phyloP scores from a whole-genome alignment of 805 yeast species.

The Dipodascus albidus region DNA sequence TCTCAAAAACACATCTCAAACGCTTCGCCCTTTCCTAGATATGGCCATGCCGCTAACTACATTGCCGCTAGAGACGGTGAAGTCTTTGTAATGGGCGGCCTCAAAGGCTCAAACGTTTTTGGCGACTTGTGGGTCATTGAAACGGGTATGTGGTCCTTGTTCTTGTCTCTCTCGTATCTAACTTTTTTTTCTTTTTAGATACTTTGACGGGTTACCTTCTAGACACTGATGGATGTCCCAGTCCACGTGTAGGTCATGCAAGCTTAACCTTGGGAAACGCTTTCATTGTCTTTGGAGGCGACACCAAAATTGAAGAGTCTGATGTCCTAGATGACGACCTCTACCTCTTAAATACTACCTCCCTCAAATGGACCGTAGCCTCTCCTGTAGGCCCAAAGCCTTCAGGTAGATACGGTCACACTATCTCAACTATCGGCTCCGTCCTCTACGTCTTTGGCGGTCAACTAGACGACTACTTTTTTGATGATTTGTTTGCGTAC shows the following conservation, averaged over 20 bases:
- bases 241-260: conserved; percentile 95
- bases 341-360: conserved; percentile 72
- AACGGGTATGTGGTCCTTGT: conserved; percentile 30
- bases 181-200: conserved; percentile 14
- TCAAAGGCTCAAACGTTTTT: conserved; percentile 81
- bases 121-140: conserved; percentile 91
- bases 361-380: conserved; percentile 72
- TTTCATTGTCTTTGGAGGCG: conserved; percentile 92
- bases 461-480: conserved; percentile 72
- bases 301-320: conserved; percentile 57
- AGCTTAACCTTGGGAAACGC: conserved; percentile 90
- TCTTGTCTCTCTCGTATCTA: background rate
- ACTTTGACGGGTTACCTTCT: conserved; percentile 40
- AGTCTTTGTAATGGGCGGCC: conserved; percentile 86
- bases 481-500: conserved; percentile 75
- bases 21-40: conserved; percentile 83
- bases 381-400: conserved; percentile 69
- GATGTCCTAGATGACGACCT: conserved; percentile 82
- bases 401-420: conserved; percentile 88
- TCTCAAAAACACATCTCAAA: conserved; percentile 23
- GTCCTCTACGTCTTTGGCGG: conserved; percentile 86
- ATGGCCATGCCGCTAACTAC: conserved; percentile 80
- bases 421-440: conserved; percentile 60
- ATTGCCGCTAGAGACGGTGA: conserved; percentile 71
- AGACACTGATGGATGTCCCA: conserved; percentile 71